Evolutionary conservation across 495 filamentous ascomycete genomes (phyloP).

Genomic region (Choiromyces venosus): DNA sequence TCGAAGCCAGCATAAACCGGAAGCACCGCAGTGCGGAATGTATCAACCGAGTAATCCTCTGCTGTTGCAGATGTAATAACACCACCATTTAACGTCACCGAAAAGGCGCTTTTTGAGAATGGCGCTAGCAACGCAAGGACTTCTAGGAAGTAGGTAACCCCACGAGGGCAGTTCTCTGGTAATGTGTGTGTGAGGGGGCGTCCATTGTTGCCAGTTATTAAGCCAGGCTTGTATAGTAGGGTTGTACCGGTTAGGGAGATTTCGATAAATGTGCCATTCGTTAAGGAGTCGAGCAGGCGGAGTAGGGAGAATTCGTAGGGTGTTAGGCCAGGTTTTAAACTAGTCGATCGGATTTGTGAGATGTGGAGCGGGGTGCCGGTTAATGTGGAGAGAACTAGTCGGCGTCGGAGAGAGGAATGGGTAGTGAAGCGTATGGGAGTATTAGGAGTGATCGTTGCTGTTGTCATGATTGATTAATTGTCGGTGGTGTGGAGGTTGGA

Average conservation of each 20-base stretch:
- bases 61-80: constrained; percentile 84
- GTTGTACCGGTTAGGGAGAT: constrained; percentile 94
- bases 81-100: constrained; percentile 82
- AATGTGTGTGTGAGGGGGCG: constrained; percentile 74
- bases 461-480: constrained; percentile 13
- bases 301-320: constrained; percentile 93
- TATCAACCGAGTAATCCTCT: constrained; percentile 81
- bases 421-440: constrained; percentile 65
- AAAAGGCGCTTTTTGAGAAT: constrained; percentile 82
- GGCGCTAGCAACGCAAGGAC: constrained; percentile 86
- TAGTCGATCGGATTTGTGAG: constrained; percentile 83
- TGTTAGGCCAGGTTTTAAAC: constrained; percentile 78
- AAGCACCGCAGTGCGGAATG: constrained; percentile 84
- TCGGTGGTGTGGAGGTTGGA: not conserved
- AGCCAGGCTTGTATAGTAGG: constrained; percentile 80
- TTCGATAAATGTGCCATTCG: constrained; percentile 90
- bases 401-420: constrained; percentile 73
- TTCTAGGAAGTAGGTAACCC: constrained; percentile 87
- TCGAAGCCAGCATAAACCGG: constrained; percentile 87
- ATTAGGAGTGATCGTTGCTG: constrained; percentile 12
- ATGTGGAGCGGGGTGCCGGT: constrained; percentile 85
- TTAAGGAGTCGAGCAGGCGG: constrained; percentile 86
- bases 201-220: constrained; percentile 68
- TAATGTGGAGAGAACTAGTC: constrained; percentile 83
- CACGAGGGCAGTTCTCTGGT: constrained; percentile 65